Base-by-base conservation (phyloP, 495 filamentous ascomycete species). In the Elasticomyces elasticus region DNA sequence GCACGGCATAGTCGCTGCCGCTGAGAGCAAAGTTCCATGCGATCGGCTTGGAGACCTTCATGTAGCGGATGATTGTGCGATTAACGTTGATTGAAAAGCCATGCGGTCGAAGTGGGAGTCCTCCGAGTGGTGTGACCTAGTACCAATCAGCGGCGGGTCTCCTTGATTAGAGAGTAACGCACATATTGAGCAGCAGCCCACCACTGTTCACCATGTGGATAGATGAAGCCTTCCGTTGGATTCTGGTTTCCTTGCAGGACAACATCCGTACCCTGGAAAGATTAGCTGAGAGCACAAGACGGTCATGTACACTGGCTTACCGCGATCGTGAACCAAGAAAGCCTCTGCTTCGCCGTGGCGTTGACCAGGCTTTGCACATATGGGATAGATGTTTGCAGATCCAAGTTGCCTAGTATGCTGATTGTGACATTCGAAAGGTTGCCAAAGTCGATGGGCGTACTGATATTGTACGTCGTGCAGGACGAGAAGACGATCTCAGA, bases 161-260 rank as follows among this genome's bases (percentile, higher is more conserved):
- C n/a, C n/a, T n/a, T n/a, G n/a, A n/a, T n/a, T n/a, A n/a, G n/a
- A n/a, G n/a, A n/a, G n/a, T n/a, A n/a, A 33, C 30, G 7, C 30
- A 33, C 30, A n/a, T 56, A 45, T 6, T 65, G 64, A 49, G 72
- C 72, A 19, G 67, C 67, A 54, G 72, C 71, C 71, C 71, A 74
- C 71, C 71, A 74, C 1, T 59, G 60, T 49, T 74, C 70, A 20
- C 71, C 71, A 44, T 73, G 72, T 12, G 70, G 72, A 47, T 73
- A 60, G 54, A 74, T 72, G 70, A 71, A 74, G 11, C 71, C 71
- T 49, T 65, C 57, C 26, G 66, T 64, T 23, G 66, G 55, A 43
- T 69, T 60, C 9, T 52, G 47, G 1, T 66, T 66, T 10, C 70
- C 69, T 27, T 52, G 58, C 44, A 64, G 71, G 44, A 70, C 62